These are phyloP conservation scores for Arthrobotrys sphaeroides DNA, from an alignment of 2,329 filamentous ascomycete genomes.

Conservation along the genomic window DNA sequence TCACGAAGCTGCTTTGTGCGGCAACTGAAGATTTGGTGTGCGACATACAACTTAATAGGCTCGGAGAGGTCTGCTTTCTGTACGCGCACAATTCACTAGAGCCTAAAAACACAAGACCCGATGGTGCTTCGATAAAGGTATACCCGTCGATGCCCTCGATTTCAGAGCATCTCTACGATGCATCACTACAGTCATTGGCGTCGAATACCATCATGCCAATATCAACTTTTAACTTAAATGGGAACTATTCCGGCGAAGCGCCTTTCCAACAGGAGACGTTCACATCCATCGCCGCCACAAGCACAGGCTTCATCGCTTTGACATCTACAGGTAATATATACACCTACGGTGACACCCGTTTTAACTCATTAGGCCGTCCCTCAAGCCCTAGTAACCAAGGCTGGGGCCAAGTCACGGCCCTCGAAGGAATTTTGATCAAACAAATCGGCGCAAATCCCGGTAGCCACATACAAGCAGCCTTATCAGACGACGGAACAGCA, in stretches of 20 bases:
- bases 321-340: constrained; percentile 28
- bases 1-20: neutral
- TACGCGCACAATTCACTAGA: neutral
- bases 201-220: neutral
- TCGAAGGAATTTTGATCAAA: constrained; percentile 15
- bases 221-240: neutral
- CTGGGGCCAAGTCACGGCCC: constrained; percentile 39
- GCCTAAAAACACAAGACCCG: too few species aligned
- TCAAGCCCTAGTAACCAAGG: neutral
- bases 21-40: neutral
- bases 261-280: neutral
- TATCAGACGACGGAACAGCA: constrained; percentile 22
- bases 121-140: neutral
- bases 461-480: constrained; percentile 27
- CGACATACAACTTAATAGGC: constrained; percentile 31
- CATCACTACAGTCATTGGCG: constrained; percentile 8
- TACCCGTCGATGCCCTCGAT: constrained; percentile 20
- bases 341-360: constrained; percentile 41
- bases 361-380: constrained; percentile 36
- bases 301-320: constrained; percentile 35
- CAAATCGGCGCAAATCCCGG: constrained; percentile 8
- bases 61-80: constrained; percentile 24
- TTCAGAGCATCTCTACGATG: constrained; percentile 18
- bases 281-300: constrained; percentile 13
- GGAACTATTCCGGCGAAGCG: neutral